Evolutionary conservation across 345 rosid genomes (phyloP), one percentile per base, ranked within the genome.

Genomic region (thale cress (Arabidopsis thaliana)): DNA sequence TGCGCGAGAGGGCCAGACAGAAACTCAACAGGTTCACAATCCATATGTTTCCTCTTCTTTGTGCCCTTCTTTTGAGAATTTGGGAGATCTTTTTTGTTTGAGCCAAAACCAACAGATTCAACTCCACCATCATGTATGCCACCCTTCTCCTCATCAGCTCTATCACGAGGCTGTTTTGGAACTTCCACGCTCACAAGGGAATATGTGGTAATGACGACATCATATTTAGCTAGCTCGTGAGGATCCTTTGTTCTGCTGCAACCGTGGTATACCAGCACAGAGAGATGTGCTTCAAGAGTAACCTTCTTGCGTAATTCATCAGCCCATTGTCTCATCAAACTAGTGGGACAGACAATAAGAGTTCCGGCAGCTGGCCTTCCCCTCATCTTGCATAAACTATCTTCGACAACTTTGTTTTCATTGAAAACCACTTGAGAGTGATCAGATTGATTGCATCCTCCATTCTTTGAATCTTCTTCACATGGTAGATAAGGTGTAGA

Each of bases 141-240:
- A 59, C 76, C 68, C 75, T 82, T 85, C 79, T 83, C 88, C 36
- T 83, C 90, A 74, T 84, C 86, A 24, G 78, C 84, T 64, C 76
- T 82, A 59, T 78, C 85, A 81, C 83, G 67, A 78, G 93, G 85
- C 67, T 87, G 88, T 77, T 89, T 89, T 12, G 98, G 93, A 63
- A 93, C 93, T 88, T 93, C 95, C 94, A 85, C 84, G 85, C 94
- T 85, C 52, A 93, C 96, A 71, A 90, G 88, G 30, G 96, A 79
- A 85, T 93, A 93, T 59, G 98, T 90, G 49, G 98, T 93, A 14
- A 93, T 78, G 67, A 93, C 96, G 75, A 93, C 96, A 81, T 93
- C 98, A 69, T 84, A 87, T 84, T 87, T 90, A 38, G 89, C 87
- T 71, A 90, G 70, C 82, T 86, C 88, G 51, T 23, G 60, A 50